Conservation (phyloP, 306 rosid species). For the Purshia tridentata region DNA sequence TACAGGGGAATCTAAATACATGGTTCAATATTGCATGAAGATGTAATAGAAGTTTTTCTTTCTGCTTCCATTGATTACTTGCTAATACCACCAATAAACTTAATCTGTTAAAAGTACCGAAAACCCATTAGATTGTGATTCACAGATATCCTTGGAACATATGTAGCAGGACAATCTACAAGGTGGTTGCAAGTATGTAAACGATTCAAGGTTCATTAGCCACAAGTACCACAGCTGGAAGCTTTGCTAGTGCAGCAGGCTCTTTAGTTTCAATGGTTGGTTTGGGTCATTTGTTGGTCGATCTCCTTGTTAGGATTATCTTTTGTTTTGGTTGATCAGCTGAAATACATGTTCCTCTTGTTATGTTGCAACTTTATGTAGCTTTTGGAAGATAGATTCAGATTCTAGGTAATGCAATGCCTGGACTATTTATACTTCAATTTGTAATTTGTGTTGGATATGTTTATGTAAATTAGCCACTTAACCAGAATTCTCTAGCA, state of each 20-base stretch:
- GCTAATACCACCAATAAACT: too few species aligned
- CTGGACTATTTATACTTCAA: background rate
- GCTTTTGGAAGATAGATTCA: background rate
- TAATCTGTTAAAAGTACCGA: too few species aligned
- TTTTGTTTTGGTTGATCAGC: conserved; percentile 6
- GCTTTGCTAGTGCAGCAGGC: conserved; percentile 37
- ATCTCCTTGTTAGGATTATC: conserved; percentile 23
- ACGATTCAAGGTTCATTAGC: too few species aligned
- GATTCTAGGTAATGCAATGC: background rate
- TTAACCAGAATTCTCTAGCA: background rate
- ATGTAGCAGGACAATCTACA: too few species aligned
- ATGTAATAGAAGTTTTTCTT: too few species aligned
- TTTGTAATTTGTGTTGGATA: background rate
- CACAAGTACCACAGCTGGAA: conserved; percentile 44
- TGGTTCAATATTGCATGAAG: too few species aligned
- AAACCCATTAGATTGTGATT: too few species aligned
- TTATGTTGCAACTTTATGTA: background rate
- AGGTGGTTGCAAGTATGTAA: background rate
- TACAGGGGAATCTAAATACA: too few species aligned
- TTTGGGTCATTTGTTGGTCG: background rate
- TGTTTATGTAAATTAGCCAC: background rate
- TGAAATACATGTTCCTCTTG: background rate
- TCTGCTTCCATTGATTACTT: too few species aligned
- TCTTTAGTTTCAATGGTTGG: conserved; percentile 20
- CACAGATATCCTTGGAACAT: too few species aligned